Evolutionary conservation across 2,329 filamentous ascomycete species (phyloP), one percentile per base, ranked within the genome.

Genomic region (Neocucurbitaria cava): DNA sequence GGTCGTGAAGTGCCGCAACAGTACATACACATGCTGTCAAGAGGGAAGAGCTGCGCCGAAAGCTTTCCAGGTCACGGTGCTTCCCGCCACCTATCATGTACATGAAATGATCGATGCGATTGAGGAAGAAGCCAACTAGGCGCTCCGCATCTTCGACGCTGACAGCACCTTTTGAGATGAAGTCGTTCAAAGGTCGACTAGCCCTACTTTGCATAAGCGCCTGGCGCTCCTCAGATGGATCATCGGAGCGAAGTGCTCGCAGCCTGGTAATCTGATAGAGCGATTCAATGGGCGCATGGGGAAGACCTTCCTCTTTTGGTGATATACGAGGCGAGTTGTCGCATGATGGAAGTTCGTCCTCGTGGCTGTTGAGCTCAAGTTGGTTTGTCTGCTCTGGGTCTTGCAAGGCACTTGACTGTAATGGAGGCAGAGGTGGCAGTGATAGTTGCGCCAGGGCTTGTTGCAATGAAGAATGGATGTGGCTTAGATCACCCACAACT

Each of bases 1-100:
- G 82, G 35, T 86, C 82, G 64, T 87, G 85, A 2, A 87, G 76
- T 0, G 85, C 83, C 3, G 83, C 81, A 1, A 87, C 84, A 0
- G 84, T 84, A 5, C 85, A 77, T 20, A 85, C 83, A 0, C 82
- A 82, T 0, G 81, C 83, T 0, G 84, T 82, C 10, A 87, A 74
- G 1, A 86, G 74, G 0, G 83, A 79, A 2, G 84, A 87, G 15
- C 79, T 79, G 17, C 82, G 80, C 15, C 85, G 81, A 9, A 87
- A 49, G 21, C 61, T 61, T 7, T 78, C 74, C 24, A 83, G 64
- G 55, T 81, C 77, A 41, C 74, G 77, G 58, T 83, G 81, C 36
- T 77, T 75, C 3, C 55, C 58, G 24, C 79, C 69, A 18, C 78
- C 77, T 33, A 82, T 77, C 30, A 77, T 77, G 68, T 81, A 82